A percentile compares a stretch with the other conserved stretches of the same genome.
Conservation (phyloP, 257 asterid species). For the Solanum lycopersicoides region DNA sequence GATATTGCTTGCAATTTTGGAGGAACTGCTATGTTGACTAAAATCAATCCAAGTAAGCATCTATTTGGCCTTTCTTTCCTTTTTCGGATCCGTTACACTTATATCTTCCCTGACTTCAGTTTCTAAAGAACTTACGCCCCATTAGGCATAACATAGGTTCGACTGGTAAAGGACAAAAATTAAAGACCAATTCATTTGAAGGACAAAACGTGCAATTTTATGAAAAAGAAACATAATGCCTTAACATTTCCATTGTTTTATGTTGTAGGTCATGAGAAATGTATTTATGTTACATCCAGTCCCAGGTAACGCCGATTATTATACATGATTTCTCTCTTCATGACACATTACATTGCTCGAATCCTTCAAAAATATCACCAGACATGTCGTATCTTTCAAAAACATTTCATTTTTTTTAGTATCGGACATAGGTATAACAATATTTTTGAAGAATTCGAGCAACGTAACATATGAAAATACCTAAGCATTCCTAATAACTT, state of each 20-base stretch:
- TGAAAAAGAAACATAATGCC: neutral
- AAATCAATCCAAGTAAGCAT: conserved; percentile 49
- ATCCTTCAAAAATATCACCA: neutral
- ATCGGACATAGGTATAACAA: neutral
- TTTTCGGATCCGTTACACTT: neutral
- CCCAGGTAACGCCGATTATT: neutral
- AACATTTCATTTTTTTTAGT: neutral
- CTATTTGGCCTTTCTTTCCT: neutral
- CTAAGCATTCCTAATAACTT: neutral
- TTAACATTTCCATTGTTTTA: neutral
- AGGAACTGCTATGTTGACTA: conserved; percentile 55
- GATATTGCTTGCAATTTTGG: conserved; percentile 83
- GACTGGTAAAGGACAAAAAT: neutral
- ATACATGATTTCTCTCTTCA: neutral
- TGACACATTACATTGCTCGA: neutral
- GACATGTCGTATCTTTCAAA: neutral
- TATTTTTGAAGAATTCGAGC: neutral
- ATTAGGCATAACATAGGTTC: neutral
- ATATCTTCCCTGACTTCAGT: neutral
- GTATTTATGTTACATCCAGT: conserved; percentile 32
- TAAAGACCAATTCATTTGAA: neutral
- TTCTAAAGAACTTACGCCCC: neutral
- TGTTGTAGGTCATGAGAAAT: conserved; percentile 43
- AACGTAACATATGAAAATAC: too few relatives aligned
- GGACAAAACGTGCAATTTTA: neutral